phyloP scores from a whole-genome alignment of 805 yeast genomes.

The Tetrapisispora taiwanensis region DNA sequence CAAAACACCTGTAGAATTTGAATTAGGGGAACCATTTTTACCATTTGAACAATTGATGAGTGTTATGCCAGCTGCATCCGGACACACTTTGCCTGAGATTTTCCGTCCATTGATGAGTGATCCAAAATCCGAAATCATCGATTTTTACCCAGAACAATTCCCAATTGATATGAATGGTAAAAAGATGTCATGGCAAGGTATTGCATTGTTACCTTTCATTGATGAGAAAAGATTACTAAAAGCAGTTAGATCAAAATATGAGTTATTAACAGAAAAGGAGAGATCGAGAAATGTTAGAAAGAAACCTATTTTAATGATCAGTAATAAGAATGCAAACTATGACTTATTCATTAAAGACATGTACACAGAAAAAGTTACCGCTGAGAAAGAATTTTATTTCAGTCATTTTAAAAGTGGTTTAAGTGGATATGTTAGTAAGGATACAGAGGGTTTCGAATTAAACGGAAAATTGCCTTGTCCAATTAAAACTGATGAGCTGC shows the following conservation, averaged over 20 bases:
- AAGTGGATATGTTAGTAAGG: conserved; percentile 44
- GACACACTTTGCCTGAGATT: conserved; percentile 72
- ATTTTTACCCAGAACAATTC: conserved; percentile 83
- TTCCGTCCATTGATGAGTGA: conserved; percentile 76
- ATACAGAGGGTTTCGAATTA: conserved; percentile 24
- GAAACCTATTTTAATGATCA: conserved; percentile 58
- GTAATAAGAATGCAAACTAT: conserved; percentile 47
- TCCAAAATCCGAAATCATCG: conserved; percentile 72
- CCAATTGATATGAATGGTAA: conserved; percentile 92
- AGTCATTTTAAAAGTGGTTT: conserved; percentile 44
- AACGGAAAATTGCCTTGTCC: conserved; percentile 30
- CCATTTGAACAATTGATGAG: conserved; percentile 94
- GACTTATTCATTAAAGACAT: conserved; percentile 26
- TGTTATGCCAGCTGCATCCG: conserved; percentile 89
- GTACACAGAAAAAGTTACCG: conserved; percentile 20
- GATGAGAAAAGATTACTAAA: conserved; percentile 66
- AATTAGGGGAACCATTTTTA: conserved; percentile 65
- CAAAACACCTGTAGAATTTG: conserved; percentile 47
- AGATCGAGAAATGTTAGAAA: conserved; percentile 57
- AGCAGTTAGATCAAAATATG: conserved; percentile 58
- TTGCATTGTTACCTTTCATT: conserved; percentile 81
- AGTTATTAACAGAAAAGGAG: conserved; percentile 57
- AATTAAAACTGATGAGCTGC: conserved; percentile 26
- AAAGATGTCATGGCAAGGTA: conserved; percentile 91
- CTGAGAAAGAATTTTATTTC: conserved; percentile 30